Evolutionary conservation across 805 yeast genomes (phyloP), one percentile per base, ranked within the genome.

Genomic region (Saccharomycopsis vini): DNA sequence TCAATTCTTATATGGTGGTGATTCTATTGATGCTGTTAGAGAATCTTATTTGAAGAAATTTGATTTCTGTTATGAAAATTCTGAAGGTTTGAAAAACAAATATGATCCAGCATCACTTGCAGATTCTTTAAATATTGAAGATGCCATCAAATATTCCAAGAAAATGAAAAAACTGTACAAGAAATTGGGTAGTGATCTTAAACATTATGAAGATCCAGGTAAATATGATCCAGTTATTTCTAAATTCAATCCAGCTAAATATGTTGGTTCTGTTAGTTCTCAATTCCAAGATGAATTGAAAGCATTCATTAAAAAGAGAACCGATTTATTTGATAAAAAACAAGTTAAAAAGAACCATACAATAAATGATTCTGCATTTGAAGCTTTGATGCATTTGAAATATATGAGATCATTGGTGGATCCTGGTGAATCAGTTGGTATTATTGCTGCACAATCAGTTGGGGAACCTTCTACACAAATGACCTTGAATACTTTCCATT

Each of bases 401-500:
- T 92, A 92, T 66, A 92, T 90, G 96, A 82, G 95, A 58, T 88
- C 97, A 9, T 70, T 89, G 53, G 80, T 92, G 43, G 77, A 87
- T 56, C 97, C 99, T 3, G 98, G 99, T 62, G 99, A 92, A 64
- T 79, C 96, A 41, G 97, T 92, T 44, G 99, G 99, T 67, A 89
- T 92, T 58, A 81, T 94, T 67, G 99, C 98, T 5, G 83, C 97
- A 19, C 97, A 92, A 67, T 88, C 97, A 43, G 81, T 92, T 62
- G 99, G 99, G 67, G 99, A 92, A 66, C 99, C 99, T 41, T 87
- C 97, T 3, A 92, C 99, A 3, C 99, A 92, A 70, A 92, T 92
- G 99, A 92, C 99, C 15, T 75, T 86, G 58, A 86, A 86, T 63
- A 86, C 95, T 38, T 86, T 86, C 86, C 95, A 92, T 71, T 92